Conservation (phyloP, 352 stramenopile species). For the Phytophthora pinifolia region DNA sequence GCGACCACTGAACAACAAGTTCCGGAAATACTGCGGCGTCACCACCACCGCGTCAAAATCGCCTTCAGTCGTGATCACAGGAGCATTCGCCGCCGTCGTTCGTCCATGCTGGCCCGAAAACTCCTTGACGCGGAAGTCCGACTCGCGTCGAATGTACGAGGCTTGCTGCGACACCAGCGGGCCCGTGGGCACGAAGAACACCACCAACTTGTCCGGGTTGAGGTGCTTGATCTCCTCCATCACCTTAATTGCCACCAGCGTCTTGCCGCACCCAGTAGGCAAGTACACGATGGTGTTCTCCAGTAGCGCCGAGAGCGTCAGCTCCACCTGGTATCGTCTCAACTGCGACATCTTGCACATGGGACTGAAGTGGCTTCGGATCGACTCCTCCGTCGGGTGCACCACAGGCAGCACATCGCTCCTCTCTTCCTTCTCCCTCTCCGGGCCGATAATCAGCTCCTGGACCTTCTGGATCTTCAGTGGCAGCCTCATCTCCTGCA, state of each 20-base stretch:
- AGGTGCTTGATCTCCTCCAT: slow-evolving; percentile 62
- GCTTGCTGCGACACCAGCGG: slow-evolving; percentile 80
- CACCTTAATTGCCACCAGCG: slow-evolving; percentile 71
- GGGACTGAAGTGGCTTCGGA: slow-evolving; percentile 33
- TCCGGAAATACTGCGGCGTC: slow-evolving; percentile 73
- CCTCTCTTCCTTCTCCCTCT: background rate
- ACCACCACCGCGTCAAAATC: slow-evolving; percentile 52
- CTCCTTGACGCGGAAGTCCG: slow-evolving; percentile 48
- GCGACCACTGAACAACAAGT: slow-evolving; percentile 42
- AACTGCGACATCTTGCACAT: slow-evolving; percentile 50
- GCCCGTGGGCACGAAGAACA: slow-evolving; percentile 73
- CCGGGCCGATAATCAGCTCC: slow-evolving; percentile 8
- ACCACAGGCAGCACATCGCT: slow-evolving; percentile 18
- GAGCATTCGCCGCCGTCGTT: slow-evolving; percentile 7
- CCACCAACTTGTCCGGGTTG: slow-evolving; percentile 54
- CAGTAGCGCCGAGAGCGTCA: slow-evolving; percentile 62
- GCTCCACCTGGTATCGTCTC: slow-evolving; percentile 67
- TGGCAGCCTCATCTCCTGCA: slow-evolving; percentile 32
- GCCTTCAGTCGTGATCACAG: slow-evolving; percentile 20
- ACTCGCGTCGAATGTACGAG: slow-evolving; percentile 67
- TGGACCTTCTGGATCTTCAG: slow-evolving; percentile 25
- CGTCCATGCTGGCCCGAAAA: slow-evolving; percentile 56
- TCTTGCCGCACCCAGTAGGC: slow-evolving; percentile 79
- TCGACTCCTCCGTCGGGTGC: slow-evolving; percentile 30
- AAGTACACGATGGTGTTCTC: slow-evolving; percentile 85